phyloP scores from a whole-genome alignment of 495 filamentous ascomycete species.

The Aspergillus carlsbadensis region DNA sequence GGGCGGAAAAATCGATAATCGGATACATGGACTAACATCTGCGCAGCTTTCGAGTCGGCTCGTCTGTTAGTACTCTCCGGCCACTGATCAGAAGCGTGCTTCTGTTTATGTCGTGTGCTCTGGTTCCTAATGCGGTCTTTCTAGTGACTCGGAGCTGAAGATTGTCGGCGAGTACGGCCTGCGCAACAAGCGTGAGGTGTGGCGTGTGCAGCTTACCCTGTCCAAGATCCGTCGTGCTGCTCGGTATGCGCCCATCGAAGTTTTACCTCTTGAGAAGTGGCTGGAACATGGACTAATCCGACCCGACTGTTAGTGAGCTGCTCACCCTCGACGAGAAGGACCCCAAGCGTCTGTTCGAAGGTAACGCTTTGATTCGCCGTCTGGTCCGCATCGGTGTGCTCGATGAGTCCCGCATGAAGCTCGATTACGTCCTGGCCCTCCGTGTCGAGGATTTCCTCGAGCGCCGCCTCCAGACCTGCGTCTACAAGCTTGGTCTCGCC shows the following conservation, averaged over 20 bases:
- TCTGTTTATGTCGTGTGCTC: slow-evolving; percentile 87
- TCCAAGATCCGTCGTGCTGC: slow-evolving; percentile 99
- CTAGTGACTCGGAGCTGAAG: slow-evolving; percentile 98
- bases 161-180: slow-evolving; percentile 98
- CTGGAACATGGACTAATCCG: not conserved
- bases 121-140: slow-evolving; percentile 39
- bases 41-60: slow-evolving; percentile 88
- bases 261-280: not conserved
- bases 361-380: slow-evolving; percentile 99
- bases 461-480: slow-evolving; percentile 97
- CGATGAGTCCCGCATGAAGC: slow-evolving; percentile 99
- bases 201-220: slow-evolving; percentile 97
- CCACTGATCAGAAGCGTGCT: slow-evolving; percentile 98
- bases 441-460: slow-evolving; percentile 99
- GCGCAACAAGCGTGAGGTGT: slow-evolving; percentile 99
- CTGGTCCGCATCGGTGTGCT: slow-evolving; percentile 99
- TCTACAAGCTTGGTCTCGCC: slow-evolving; percentile 99
- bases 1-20: slow-evolving; percentile 6
- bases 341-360: slow-evolving; percentile 99
- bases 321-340: slow-evolving; percentile 99
- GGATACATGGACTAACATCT: slow-evolving; percentile 31
- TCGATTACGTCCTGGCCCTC: slow-evolving; percentile 99
- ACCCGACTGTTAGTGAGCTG: slow-evolving; percentile 72
- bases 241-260: slow-evolving; percentile 62
- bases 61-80: slow-evolving; percentile 94